Evolutionary conservation across 148 eudicot species (phyloP).

Genomic region (Limonium bicolor): DNA sequence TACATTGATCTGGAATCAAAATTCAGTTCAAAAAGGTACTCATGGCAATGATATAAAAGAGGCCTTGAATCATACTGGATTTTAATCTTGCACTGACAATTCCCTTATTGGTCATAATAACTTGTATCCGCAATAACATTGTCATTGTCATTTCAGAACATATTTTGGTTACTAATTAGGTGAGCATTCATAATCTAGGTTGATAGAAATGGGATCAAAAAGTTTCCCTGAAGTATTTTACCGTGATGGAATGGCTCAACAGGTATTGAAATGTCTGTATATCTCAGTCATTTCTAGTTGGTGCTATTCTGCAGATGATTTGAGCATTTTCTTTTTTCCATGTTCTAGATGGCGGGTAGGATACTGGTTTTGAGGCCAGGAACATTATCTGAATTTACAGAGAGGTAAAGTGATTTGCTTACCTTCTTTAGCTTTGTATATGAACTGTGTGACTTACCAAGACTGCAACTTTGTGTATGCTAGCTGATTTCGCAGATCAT

Average conservation of each 20-base stretch:
- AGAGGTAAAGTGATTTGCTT: constrained; percentile 28
- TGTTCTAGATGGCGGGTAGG: constrained; percentile 76
- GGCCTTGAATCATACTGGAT: no score
- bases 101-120: no score
- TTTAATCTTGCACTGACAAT: no score
- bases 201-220: constrained; percentile 74
- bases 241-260: constrained; percentile 57
- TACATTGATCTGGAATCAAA: constrained; percentile 88
- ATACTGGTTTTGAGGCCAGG: constrained; percentile 67
- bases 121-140: not conserved
- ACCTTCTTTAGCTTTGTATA: not conserved
- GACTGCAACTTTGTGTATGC: no score
- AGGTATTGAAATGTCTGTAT: constrained; percentile 24
- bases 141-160: not conserved
- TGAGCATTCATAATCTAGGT: constrained; percentile 19
- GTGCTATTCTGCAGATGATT: not conserved
- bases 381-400: constrained; percentile 59
- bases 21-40: constrained; percentile 86
- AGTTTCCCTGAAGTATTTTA: constrained; percentile 78
- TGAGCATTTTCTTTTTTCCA: constrained; percentile 1
- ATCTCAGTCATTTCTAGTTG: not conserved
- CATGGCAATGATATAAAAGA: no score
- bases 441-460: not conserved
- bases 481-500: no score
- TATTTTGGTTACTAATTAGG: no score